These are phyloP conservation scores for Umbelopsis isabellina DNA, from an alignment of 192 early-diverging fungal genomes.

Conservation along the genomic window DNA sequence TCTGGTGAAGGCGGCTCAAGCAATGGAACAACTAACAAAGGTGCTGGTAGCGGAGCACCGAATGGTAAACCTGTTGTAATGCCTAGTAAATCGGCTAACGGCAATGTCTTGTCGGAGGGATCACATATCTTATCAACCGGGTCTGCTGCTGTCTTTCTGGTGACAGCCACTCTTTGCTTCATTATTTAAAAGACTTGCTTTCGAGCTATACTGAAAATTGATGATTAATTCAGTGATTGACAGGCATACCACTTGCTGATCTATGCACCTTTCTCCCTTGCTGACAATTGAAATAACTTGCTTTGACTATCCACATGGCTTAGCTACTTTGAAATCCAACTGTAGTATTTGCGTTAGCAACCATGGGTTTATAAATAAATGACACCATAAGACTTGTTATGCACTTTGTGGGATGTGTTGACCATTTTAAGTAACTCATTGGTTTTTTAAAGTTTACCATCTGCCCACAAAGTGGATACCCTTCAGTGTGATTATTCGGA, in stretches of 20 bases:
- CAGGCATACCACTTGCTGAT: not conserved
- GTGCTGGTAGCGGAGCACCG: not conserved
- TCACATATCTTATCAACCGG: not conserved
- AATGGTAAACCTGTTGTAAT: not conserved
- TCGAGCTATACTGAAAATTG: not conserved
- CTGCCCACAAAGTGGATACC: too few relatives aligned
- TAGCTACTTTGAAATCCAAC: too few relatives aligned
- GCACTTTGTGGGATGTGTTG: too few relatives aligned
- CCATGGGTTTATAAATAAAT: too few relatives aligned
- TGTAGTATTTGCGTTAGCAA: too few relatives aligned
- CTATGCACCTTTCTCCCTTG: too few relatives aligned
- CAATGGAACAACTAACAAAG: not conserved
- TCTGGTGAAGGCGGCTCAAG: not conserved
- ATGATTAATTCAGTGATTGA: not conserved
- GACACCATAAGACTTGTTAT: too few relatives aligned
- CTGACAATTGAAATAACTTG: too few relatives aligned
- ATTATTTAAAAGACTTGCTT: not conserved
- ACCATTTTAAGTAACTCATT: too few relatives aligned
- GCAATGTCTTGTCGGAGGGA: not conserved
- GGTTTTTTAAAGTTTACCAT: too few relatives aligned
- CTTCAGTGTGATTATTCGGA: too few relatives aligned
- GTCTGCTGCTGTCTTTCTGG: not conserved
- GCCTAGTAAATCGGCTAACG: not conserved
- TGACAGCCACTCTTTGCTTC: not conserved
- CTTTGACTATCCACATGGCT: too few relatives aligned